Evolutionary conservation across 2,329 filamentous ascomycete species (phyloP), one percentile per base, ranked within the genome.

Genomic region (Botryosphaeria dothidea): DNA sequence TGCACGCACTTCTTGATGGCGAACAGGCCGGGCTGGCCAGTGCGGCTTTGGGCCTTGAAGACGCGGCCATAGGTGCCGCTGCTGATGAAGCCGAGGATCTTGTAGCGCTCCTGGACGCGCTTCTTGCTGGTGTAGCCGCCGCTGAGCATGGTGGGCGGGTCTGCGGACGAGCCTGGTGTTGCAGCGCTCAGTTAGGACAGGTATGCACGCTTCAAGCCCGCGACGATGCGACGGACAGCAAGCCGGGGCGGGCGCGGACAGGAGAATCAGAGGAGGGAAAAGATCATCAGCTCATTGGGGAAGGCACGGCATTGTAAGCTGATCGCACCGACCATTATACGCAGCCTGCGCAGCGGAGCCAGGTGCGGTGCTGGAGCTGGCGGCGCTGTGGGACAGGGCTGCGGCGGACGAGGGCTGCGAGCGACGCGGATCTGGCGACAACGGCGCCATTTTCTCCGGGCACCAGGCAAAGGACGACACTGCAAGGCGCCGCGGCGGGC

Each of bases 11-110:
- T 99, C 77, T 99, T 99, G 83, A 99, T 99, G 71, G 95, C 95
- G 75, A 97, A 97, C 74, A 97, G 92, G 68, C 92, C 91, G 60
- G 87, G 80, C 76, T 89, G 82, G 71, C 88, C 87, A 81, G 90
- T 85, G 69, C 90, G 88, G 71, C 92, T 88, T 48, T 92, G 83
- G 19, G 95, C 95, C 77, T 99, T 99, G 86, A 98, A 99, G 7
- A 99, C 95, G 34, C 95, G 90, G 38, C 95, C 95, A 86, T 99
- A 99, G 17, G 95, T 99, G 52, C 95, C 95, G 71, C 92, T 97
- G 75, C 92, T 97, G 72, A 99, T 99, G 83, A 99, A 99, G 48
- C 95, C 95, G 65, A 99, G 90, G 72, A 99, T 95, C 72, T 95
- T 93, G 80, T 98, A 99, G 70, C 91, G 90, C 78, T 98, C 94